Evolutionary conservation across 345 rosid genomes (phyloP).

Genomic region (Rubroshorea leprosula): DNA sequence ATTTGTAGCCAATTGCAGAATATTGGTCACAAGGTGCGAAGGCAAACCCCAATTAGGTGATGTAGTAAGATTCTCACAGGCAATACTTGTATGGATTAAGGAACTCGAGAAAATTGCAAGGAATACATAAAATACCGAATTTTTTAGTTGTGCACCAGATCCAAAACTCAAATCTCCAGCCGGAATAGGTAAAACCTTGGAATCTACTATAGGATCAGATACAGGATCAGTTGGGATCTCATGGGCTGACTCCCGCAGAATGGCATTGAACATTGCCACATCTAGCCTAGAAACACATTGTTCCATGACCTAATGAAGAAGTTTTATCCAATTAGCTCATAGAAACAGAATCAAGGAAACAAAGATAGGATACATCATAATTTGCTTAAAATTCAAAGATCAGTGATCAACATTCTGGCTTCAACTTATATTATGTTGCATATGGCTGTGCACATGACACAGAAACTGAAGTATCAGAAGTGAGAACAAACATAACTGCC

Average conservation of each 20-base stretch:
- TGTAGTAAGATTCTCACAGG: background rate
- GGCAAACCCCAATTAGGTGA: background rate
- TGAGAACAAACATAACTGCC: constrained; percentile 7
- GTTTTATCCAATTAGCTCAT: constrained; percentile 9
- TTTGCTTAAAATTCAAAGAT: constrained; percentile 1
- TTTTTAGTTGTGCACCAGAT: constrained; percentile 96
- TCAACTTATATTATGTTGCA: background rate
- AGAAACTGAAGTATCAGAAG: no score
- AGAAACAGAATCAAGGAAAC: background rate
- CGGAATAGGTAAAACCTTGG: constrained; percentile 88
- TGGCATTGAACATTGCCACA: constrained; percentile 97
- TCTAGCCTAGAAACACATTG: constrained; percentile 77
- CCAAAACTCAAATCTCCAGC: constrained; percentile 96
- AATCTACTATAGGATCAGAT: constrained; percentile 83
- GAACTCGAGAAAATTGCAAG: background rate
- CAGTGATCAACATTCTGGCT: background rate
- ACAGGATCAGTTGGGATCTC: constrained; percentile 95
- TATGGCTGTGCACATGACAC: background rate
- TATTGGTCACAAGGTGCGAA: background rate
- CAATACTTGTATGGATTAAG: background rate
- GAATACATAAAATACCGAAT: constrained; percentile 47
- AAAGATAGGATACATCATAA: background rate
- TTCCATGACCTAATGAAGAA: constrained; percentile 64
- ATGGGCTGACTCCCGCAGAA: constrained; percentile 83
- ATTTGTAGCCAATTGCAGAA: constrained; percentile 3